These are phyloP conservation scores for Pythium apleroticum DNA, from an alignment of 352 stramenopile genomes.

Conservation along the genomic window DNA sequence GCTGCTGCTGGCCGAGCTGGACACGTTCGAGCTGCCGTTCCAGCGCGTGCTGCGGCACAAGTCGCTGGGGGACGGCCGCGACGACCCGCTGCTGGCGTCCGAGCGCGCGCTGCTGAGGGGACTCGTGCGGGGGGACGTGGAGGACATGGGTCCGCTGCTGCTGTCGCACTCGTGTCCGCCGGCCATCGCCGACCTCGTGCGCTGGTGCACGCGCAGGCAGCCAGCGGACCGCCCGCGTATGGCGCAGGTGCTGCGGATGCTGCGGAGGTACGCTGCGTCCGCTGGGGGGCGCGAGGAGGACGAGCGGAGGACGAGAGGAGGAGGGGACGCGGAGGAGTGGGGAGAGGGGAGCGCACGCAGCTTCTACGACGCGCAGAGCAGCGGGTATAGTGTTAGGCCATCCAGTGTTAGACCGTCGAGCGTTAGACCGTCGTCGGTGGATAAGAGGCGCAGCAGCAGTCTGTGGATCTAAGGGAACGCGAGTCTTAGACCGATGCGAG, in stretches of 20 bases:
- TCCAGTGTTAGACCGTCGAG: background rate
- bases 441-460: background rate
- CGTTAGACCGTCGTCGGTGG: background rate
- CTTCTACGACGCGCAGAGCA: background rate
- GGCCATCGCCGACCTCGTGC: slow-evolving; percentile 31
- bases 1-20: slow-evolving; percentile 43
- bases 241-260: slow-evolving; percentile 27
- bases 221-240: slow-evolving; percentile 27
- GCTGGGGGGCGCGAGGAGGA: background rate
- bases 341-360: background rate
- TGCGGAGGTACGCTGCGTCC: slow-evolving; percentile 12
- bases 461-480: background rate
- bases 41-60: slow-evolving; percentile 17
- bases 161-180: slow-evolving; percentile 22
- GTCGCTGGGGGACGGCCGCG: slow-evolving; percentile 33
- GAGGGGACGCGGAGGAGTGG: background rate
- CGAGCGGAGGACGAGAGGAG: background rate
- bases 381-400: background rate
- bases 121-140: slow-evolving; percentile 22
- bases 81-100: slow-evolving; percentile 33
- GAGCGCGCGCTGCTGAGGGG: slow-evolving; percentile 25
- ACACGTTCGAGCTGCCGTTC: slow-evolving; percentile 51
- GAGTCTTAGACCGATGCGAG: background rate
- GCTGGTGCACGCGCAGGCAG: slow-evolving; percentile 34
- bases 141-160: slow-evolving; percentile 11